Evolutionary conservation across 1,284 basidiomycete species (phyloP), one percentile per base, ranked within the genome.

Genomic region (Cryptococcus sp.): DNA sequence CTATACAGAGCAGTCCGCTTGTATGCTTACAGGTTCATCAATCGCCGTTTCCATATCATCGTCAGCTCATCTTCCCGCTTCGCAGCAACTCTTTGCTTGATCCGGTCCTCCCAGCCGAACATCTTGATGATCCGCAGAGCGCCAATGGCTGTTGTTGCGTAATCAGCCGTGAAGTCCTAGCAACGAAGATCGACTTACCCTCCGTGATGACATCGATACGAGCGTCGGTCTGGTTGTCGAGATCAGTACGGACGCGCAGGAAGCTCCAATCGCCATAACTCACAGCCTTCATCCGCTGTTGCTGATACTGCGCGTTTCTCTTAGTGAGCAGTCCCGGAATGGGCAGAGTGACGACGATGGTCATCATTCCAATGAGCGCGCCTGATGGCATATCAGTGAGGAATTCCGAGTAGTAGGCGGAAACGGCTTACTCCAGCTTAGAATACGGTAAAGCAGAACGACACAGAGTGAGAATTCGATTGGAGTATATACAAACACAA

Each of bases 41-140:
- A 47, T 53, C 75, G 63, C 45, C 74, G 60, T 56, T 71, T 63
- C 73, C 72, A 76, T 35, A 75, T 73, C 30, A 74, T 82, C 0
- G 64, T 61, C 15, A 89, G 73, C 73, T 89, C 87, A 5, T 81
- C 80, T 54, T 86, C 83, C 77, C 78, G 72, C 62, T 82, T 84
- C n/a, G 79, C 80, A 16, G 80, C 76, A 42, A 87, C 78, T 51
- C 81, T 79, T 22, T 79, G 74, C 56, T 83, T 80, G 73, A 85
- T 82, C 63, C 83, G 82, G 19, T 76, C 75, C 67, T 86, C 85
- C 86, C 86, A 87, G 10, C 84, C 87, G 64, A 89, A 88, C 64
- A 88, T 82, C 75, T 88, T 88, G 74, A 86, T 79, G 81, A 86
- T 86, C 25, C 85, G 60, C 25, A 64, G 48, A 23, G 63, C 63